Percentiles rank a stretch among this genome's conserved stretches.
phyloP scores from a whole-genome alignment of 495 filamentous ascomycete genomes.

The Tuber borchii region DNA sequence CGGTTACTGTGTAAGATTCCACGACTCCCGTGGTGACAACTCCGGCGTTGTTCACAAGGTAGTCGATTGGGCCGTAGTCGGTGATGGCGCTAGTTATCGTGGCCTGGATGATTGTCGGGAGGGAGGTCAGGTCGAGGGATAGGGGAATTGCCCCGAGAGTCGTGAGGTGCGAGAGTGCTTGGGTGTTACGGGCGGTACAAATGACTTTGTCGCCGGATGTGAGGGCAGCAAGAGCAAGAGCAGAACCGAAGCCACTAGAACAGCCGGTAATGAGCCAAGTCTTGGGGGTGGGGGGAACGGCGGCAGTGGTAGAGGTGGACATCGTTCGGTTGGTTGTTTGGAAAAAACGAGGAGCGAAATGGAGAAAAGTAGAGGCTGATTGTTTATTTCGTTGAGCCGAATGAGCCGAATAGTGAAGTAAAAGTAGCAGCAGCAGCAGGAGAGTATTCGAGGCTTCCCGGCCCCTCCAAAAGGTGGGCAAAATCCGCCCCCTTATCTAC shows the following conservation, averaged over 20 bases:
- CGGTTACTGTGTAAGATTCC: not conserved
- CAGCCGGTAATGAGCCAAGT: constrained; percentile 52
- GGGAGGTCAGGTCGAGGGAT: constrained; percentile 43
- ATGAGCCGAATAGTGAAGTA: not conserved
- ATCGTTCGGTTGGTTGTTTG: not conserved
- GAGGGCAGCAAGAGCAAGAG: constrained; percentile 45
- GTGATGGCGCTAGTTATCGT: not conserved
- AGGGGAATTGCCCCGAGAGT: constrained; percentile 46
- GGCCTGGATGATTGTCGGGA: not conserved
- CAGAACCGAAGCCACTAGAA: constrained; percentile 49
- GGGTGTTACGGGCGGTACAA: constrained; percentile 49
- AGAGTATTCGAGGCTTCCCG: not conserved
- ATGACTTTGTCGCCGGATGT: constrained; percentile 53
- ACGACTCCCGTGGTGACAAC: not conserved
- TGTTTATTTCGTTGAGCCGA: not conserved
- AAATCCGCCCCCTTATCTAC: not conserved
- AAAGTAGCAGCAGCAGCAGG: not conserved
- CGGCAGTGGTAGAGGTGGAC: not conserved
- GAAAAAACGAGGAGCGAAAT: not conserved
- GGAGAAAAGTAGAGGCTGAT: not conserved
- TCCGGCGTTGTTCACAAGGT: not conserved
- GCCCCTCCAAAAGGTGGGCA: not conserved
- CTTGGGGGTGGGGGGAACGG: constrained; percentile 19
- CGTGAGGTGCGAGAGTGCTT: constrained; percentile 46
- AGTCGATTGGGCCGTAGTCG: not conserved